Conservation (phyloP, 164 flowering plant genomes). For the Piper longum region DNA sequence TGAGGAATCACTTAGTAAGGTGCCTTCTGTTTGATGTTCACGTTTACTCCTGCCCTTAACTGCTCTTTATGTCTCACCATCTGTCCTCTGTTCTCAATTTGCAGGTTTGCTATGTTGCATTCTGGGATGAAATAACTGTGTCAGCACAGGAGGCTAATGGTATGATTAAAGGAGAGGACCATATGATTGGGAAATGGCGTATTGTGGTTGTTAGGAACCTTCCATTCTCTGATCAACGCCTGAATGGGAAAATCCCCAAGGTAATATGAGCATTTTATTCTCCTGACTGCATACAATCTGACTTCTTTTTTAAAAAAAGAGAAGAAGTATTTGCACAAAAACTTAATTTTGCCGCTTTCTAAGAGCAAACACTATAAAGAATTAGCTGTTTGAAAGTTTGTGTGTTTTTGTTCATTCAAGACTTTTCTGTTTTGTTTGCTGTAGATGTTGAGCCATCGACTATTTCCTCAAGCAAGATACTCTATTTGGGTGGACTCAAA, state of each 20-base stretch:
- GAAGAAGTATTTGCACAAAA: too few relatives aligned
- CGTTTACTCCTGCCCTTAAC: background rate
- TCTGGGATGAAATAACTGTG: constrained; percentile 91
- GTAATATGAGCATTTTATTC: constrained; percentile 13
- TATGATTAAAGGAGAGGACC: constrained; percentile 39
- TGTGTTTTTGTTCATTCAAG: background rate
- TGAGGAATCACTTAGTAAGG: constrained; percentile 63
- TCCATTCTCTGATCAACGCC: constrained; percentile 83
- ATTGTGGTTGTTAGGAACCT: constrained; percentile 61
- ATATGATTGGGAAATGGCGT: constrained; percentile 83
- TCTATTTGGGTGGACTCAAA: constrained; percentile 98
- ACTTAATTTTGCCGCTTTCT: background rate
- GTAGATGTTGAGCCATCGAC: constrained; percentile 85
- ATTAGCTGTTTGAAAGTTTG: background rate
- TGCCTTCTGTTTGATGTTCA: constrained; percentile 5
- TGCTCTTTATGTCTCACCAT: background rate
- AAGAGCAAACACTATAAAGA: background rate
- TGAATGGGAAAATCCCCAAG: constrained; percentile 99
- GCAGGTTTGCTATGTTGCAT: constrained; percentile 95
- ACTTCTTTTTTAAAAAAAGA: background rate
- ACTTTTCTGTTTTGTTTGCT: constrained; percentile 3
- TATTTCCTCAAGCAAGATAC: constrained; percentile 71
- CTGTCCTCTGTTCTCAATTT: background rate
- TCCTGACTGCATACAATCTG: background rate
- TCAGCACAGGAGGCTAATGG: constrained; percentile 55